Conservation (phyloP, 2,329 filamentous ascomycete species). For the Juglanconis juglandina region DNA sequence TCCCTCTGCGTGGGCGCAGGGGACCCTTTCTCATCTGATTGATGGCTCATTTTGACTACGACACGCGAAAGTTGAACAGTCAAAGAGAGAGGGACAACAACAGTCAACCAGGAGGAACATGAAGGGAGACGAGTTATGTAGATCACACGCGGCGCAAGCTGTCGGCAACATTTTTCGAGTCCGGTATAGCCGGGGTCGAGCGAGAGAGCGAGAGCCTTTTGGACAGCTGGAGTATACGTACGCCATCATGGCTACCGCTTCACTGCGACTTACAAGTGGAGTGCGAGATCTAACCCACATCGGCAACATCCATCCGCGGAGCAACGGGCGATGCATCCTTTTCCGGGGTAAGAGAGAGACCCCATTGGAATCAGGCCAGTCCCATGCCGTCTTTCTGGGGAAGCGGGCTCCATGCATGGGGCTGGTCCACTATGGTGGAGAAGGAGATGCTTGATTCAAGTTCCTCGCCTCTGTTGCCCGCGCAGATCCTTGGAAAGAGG, state of each 20-base stretch:
- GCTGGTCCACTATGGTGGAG: not conserved
- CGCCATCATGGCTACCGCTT: not conserved
- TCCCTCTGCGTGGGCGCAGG: slow-evolving; percentile 5
- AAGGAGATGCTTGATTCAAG: not conserved
- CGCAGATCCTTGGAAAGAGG: too few relatives aligned
- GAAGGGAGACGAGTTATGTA: not conserved
- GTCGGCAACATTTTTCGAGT: slow-evolving; percentile 5
- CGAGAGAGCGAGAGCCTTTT: not conserved
- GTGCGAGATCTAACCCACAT: not conserved
- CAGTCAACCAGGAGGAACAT: not conserved
- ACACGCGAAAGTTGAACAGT: not conserved
- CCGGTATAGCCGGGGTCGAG: not conserved
- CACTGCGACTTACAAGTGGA: not conserved
- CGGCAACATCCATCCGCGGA: not conserved
- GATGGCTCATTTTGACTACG: slow-evolving; percentile 1
- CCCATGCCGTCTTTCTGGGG: slow-evolving; percentile 3
- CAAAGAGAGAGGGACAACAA: not conserved
- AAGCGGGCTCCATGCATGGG: not conserved
- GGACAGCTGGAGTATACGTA: not conserved
- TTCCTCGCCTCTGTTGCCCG: not conserved
- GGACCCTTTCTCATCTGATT: slow-evolving; percentile 2
- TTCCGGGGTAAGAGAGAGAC: not conserved
- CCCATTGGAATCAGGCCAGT: slow-evolving; percentile 1
- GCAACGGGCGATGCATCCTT: not conserved
- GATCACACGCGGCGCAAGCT: not conserved